A percentile compares a stretch with the other conserved stretches of the same genome.
Conservation (phyloP, 495 filamentous ascomycete species). For the Aspergillus asperescens region DNA sequence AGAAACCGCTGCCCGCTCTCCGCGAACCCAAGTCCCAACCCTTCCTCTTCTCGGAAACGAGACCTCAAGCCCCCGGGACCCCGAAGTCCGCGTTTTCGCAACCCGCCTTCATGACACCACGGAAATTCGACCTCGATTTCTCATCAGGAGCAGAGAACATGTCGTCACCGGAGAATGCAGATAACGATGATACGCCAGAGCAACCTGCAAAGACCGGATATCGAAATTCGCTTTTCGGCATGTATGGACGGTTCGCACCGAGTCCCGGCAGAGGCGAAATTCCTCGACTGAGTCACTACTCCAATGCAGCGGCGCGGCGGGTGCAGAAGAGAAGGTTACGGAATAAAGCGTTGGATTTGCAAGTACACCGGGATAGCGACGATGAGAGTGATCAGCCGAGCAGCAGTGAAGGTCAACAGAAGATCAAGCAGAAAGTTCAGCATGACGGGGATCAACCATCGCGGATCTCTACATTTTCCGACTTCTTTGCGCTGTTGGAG, state of each 20-base stretch:
- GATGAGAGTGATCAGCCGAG: constrained; percentile 52
- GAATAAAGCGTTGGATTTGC: constrained; percentile 41
- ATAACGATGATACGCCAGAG: constrained; percentile 68
- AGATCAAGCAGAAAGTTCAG: constrained; percentile 14
- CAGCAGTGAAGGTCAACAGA: constrained; percentile 32
- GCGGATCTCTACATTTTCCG: constrained; percentile 41
- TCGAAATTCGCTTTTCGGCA: constrained; percentile 40
- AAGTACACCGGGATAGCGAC: constrained; percentile 36
- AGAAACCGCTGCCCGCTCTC: constrained; percentile 41
- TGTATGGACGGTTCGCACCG: constrained; percentile 43
- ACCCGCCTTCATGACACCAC: constrained; percentile 73
- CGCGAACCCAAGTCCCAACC: constrained; percentile 46
- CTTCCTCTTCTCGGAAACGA: constrained; percentile 38
- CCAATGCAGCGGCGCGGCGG: constrained; percentile 46
- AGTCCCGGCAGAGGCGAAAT: constrained; percentile 57
- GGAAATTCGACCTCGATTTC: constrained; percentile 64
- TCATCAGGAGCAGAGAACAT: constrained; percentile 75
- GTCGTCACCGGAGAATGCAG: constrained; percentile 67
- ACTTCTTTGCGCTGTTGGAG: constrained; percentile 64
- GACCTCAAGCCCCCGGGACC: constrained; percentile 25
- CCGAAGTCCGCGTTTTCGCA: constrained; percentile 53
- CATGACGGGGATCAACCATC: constrained; percentile 8
- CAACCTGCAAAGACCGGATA: constrained; percentile 40
- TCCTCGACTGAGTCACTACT: constrained; percentile 47
- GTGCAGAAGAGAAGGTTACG: constrained; percentile 51